phyloP scores from a whole-genome alignment of 176 grass and related monocot genomes.

The Lolium perenne region DNA sequence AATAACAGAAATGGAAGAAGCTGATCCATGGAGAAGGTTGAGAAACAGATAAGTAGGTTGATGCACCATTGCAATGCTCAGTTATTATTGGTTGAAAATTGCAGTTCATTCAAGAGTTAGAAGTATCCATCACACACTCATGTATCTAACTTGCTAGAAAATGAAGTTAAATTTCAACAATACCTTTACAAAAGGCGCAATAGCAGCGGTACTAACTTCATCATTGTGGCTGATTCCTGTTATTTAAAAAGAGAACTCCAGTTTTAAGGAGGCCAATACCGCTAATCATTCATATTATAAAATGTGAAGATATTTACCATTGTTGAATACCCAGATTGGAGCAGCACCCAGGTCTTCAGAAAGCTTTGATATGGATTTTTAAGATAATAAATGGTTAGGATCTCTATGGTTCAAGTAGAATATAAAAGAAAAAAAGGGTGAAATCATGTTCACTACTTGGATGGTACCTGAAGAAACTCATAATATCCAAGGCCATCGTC shows the following conservation, averaged over 20 bases:
- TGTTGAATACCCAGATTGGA: conserved; percentile 85
- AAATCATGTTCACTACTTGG: conserved; percentile 23
- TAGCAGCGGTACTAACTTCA: conserved; percentile 47
- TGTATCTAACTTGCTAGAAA: conserved; percentile 1
- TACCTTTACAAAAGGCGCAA: conserved; percentile 81
- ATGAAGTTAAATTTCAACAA: conserved; percentile 14
- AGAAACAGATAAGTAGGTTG: background rate
- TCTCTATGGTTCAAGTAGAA: background rate
- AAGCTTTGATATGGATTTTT: conserved; percentile 53
- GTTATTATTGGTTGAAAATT: conserved; percentile 13
- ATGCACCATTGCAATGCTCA: background rate
- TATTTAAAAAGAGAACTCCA: conserved; percentile 29
- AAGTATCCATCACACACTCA: background rate
- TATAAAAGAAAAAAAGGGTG: background rate
- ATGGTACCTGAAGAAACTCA: conserved; percentile 84
- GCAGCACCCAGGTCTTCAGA: conserved; percentile 71
- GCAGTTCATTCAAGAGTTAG: background rate
- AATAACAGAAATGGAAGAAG: conserved; percentile 22
- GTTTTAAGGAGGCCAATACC: background rate
- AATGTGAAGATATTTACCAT: conserved; percentile 54
- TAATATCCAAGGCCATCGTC: conserved; percentile 89
- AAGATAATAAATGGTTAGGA: conserved; percentile 14
- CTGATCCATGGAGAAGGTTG: conserved; percentile 10
- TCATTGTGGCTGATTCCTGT: conserved; percentile 83
- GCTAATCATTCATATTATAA: conserved; percentile 17